Conservation (phyloP, 2,329 filamentous ascomycete genomes). For the Didymella lethalis region DNA sequence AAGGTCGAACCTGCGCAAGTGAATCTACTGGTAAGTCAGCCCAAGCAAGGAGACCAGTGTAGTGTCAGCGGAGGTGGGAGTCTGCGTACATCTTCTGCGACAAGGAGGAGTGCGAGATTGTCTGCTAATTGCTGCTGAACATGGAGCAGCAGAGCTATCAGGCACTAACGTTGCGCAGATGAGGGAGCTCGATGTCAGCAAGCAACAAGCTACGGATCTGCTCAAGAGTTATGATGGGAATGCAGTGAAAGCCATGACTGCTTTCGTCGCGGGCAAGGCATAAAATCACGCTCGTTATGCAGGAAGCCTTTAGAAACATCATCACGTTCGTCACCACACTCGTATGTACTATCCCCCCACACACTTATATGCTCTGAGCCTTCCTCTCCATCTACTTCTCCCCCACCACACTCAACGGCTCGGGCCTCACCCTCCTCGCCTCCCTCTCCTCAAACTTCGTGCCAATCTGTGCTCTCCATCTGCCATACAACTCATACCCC, state of each 20-base stretch:
- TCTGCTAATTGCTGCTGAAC: no score
- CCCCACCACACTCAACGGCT: conserved; percentile 2
- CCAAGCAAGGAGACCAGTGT: no score
- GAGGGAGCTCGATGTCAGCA: conserved; percentile 75
- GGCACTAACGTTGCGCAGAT: conserved; percentile 48
- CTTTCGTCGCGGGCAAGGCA: conserved; percentile 56
- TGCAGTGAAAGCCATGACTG: conserved; percentile 70
- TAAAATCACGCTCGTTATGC: background rate
- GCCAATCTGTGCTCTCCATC: conserved; percentile 32
- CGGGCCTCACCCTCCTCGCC: background rate
- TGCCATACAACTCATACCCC: conserved; percentile 43
- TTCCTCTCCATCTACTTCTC: background rate
- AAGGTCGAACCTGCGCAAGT: conserved; percentile 80
- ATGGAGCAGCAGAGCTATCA: no score
- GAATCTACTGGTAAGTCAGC: conserved; percentile 66
- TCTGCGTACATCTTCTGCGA: no score
- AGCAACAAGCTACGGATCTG: conserved; percentile 76
- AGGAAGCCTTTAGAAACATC: background rate
- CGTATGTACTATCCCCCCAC: background rate
- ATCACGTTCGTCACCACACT: background rate
- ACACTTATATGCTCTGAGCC: no score
- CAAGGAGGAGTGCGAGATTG: no score
- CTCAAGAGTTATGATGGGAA: conserved; percentile 76
- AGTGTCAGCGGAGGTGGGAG: no score
- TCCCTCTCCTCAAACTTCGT: conserved; percentile 27